A percentile compares a stretch with the other conserved stretches of the same genome.
Conservation (phyloP, 345 rosid genomes). For the Acer yangbiense region DNA sequence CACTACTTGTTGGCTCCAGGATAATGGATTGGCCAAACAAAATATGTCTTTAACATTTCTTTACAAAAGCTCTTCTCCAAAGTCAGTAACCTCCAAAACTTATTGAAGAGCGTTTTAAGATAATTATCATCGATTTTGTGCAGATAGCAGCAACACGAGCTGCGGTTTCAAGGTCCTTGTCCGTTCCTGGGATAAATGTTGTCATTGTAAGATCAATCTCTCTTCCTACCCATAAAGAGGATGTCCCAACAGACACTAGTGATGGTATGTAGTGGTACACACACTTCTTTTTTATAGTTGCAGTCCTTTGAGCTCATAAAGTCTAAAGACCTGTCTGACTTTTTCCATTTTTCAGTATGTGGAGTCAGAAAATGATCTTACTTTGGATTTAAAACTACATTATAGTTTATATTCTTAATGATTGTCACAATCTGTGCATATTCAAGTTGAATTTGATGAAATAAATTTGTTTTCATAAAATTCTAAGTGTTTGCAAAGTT, state of each 20-base stretch:
- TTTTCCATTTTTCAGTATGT: not conserved
- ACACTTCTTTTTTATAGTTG: conserved; percentile 1
- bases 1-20: too few relatives aligned
- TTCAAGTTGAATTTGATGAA: not conserved
- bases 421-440: not conserved
- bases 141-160: conserved; percentile 54
- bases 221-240: conserved; percentile 50
- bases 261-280: conserved; percentile 44
- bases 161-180: conserved; percentile 75
- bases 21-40: not conserved
- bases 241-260: conserved; percentile 33
- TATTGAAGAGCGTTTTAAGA: conserved; percentile 2
- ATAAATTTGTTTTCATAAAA: not conserved
- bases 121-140: conserved; percentile 30
- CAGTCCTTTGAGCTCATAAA: not conserved
- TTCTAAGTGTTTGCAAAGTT: not conserved
- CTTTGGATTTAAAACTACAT: not conserved
- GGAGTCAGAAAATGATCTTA: not conserved
- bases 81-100: not conserved
- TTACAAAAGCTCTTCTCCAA: not conserved
- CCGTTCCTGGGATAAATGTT: conserved; percentile 66
- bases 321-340: not conserved
- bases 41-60: not conserved
- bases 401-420: not conserved
- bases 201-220: conserved; percentile 81